Percentiles rank a stretch among this genome's conserved stretches.
Evolutionary conservation across 306 rosid genomes (phyloP).

Genomic region (Prinsepia uniflora): DNA sequence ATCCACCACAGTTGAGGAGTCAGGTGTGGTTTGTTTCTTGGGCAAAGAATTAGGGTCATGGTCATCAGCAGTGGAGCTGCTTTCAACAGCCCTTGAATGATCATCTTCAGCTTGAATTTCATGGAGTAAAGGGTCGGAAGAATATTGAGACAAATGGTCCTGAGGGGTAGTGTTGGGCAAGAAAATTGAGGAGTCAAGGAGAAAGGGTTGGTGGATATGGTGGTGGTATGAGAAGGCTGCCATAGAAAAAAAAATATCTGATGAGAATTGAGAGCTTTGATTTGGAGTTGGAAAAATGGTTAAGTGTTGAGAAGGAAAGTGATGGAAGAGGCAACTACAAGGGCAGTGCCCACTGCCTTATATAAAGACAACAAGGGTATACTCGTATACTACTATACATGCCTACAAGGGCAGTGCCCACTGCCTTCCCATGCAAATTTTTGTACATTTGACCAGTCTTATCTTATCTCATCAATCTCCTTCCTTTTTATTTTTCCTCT

Average conservation of each 20-base stretch:
- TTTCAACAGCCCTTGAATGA: slow-evolving; percentile 27
- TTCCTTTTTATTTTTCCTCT: slow-evolving; percentile 14
- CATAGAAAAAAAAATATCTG: slow-evolving; percentile 32
- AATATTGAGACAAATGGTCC: slow-evolving; percentile 14
- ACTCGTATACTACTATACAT: too few relatives aligned
- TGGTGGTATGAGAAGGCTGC: slow-evolving; percentile 61
- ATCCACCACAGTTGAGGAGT: slow-evolving; percentile 53
- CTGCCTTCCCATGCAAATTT: slow-evolving; percentile 30
- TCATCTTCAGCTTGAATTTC: slow-evolving; percentile 14
- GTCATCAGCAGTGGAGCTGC: slow-evolving; percentile 48
- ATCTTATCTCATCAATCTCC: slow-evolving; percentile 19
- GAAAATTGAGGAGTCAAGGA: slow-evolving; percentile 49
- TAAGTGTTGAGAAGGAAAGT: slow-evolving; percentile 29
- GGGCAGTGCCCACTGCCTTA: slow-evolving; percentile 30
- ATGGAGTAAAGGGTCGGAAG: slow-evolving; percentile 17
- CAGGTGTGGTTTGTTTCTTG: slow-evolving; percentile 45
- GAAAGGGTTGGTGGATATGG: slow-evolving; percentile 35
- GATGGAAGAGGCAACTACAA: slow-evolving; percentile 37
- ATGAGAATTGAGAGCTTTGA: background rate
- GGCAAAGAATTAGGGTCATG: slow-evolving; percentile 40
- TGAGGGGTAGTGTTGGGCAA: slow-evolving; percentile 17
- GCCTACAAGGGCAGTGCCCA: too few relatives aligned
- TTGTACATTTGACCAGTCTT: slow-evolving; percentile 34
- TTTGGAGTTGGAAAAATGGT: background rate
- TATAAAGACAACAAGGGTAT: slow-evolving; percentile 33